These are phyloP conservation scores for Boletus rubroflammeus DNA, from an alignment of 768 basidiomycete species.

Conservation along the genomic window DNA sequence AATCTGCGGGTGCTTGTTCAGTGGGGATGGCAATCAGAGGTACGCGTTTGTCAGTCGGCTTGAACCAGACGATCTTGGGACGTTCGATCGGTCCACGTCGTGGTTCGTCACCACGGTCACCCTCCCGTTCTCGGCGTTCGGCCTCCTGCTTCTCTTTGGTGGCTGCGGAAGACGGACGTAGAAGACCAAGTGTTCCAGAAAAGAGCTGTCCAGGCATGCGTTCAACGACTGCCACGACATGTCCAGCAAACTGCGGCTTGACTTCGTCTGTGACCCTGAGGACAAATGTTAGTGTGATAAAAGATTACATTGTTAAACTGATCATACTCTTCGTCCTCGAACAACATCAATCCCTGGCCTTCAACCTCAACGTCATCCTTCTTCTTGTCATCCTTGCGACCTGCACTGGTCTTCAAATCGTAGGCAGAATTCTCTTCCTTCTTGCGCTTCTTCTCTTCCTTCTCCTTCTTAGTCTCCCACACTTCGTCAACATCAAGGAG, in stretches of 20 bases:
- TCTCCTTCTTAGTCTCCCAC: constrained; percentile 99
- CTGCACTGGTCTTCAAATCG: constrained; percentile 69
- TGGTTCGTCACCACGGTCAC: constrained; percentile 83
- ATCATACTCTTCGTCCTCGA: constrained; percentile 93
- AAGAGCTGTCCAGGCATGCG: constrained; percentile 99
- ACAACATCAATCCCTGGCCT: constrained; percentile 93
- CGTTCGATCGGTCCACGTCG: constrained; percentile 77
- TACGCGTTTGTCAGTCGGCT: constrained; percentile 98
- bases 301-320: not conserved
- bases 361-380: constrained; percentile 99
- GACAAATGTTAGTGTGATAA: constrained; percentile 11
- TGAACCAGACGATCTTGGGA: constrained; percentile 99
- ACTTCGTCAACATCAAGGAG: constrained; percentile 97
- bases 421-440: constrained; percentile 99
- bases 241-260: constrained; percentile 97
- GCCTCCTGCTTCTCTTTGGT: constrained; percentile 99
- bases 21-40: constrained; percentile 98
- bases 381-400: constrained; percentile 97
- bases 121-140: constrained; percentile 94
- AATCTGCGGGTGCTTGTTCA: constrained; percentile 95
- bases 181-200: constrained; percentile 91
- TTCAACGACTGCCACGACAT: constrained; percentile 99
- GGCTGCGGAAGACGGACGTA: constrained; percentile 93
- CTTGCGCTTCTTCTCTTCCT: constrained; percentile 99
- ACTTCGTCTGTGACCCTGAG: constrained; percentile 91